Conservation (phyloP, 2,329 filamentous ascomycete species). For the Aotearoamyces nothofagi region DNA sequence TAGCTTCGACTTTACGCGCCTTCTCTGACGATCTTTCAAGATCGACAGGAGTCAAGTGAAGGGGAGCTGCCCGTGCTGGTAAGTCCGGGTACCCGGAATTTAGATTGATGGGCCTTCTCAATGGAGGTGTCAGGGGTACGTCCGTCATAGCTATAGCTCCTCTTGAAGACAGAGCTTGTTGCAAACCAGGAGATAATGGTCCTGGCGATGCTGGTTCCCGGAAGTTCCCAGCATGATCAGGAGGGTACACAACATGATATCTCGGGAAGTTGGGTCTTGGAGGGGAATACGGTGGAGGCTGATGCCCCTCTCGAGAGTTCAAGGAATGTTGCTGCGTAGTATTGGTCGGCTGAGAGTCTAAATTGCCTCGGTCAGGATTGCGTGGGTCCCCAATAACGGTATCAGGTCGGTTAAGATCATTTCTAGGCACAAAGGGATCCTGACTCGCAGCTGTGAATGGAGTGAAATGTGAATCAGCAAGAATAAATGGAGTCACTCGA, state of each 20-base stretch:
- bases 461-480: no score
- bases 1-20: slow-evolving; percentile 19
- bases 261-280: slow-evolving; percentile 15
- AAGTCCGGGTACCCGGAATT: slow-evolving; percentile 16
- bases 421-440: no score
- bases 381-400: no score
- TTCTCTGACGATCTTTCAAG: slow-evolving; percentile 9
- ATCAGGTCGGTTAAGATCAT: no score
- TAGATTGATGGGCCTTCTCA: slow-evolving; percentile 15
- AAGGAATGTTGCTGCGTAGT: no score
- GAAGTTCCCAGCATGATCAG: slow-evolving; percentile 27
- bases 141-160: slow-evolving; percentile 45
- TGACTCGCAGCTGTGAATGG: no score
- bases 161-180: slow-evolving; percentile 45
- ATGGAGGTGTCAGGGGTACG: slow-evolving; percentile 34
- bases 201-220: slow-evolving; percentile 42
- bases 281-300: slow-evolving; percentile 19
- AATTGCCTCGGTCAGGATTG: no score
- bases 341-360: no score
- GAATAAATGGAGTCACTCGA: no score
- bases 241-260: slow-evolving; percentile 43
- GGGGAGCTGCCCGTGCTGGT: slow-evolving; percentile 7
- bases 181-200: slow-evolving; percentile 45
- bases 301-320: no score
- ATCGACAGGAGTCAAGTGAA: slow-evolving; percentile 5